phyloP scores from a whole-genome alignment of 805 yeast genomes.

The Candida easanensis region DNA sequence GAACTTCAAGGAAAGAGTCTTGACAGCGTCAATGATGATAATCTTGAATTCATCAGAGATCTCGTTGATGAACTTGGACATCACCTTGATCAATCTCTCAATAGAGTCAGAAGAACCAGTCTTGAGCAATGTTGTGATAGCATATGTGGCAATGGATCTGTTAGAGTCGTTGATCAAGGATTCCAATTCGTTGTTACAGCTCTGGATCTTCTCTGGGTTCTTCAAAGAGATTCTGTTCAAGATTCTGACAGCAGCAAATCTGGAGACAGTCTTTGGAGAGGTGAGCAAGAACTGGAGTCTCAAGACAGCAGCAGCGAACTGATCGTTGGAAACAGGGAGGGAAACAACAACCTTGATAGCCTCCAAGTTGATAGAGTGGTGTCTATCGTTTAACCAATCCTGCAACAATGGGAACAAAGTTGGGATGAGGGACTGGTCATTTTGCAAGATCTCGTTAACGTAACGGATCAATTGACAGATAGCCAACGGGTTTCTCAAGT shows the following conservation, averaged over 20 bases:
- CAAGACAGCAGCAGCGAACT: conserved; percentile 66
- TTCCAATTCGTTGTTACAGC: conserved; percentile 84
- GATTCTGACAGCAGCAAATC: conserved; percentile 91
- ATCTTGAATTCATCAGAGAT: conserved; percentile 94
- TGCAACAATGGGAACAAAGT: conserved; percentile 63
- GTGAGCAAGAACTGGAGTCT: conserved; percentile 73
- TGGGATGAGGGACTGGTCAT: conserved; percentile 60
- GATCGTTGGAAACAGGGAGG: conserved; percentile 52
- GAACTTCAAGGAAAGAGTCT: conserved; percentile 88
- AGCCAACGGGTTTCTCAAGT: conserved; percentile 78
- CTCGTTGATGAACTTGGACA: conserved; percentile 85
- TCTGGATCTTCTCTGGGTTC: conserved; percentile 74
- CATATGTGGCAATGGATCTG: conserved; percentile 92
- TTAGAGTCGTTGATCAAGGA: conserved; percentile 81
- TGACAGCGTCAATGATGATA: conserved; percentile 92
- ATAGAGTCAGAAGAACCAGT: conserved; percentile 91
- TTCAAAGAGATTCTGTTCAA: conserved; percentile 81
- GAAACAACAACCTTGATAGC: conserved; percentile 61
- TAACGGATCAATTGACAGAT: conserved; percentile 81
- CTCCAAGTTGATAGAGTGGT: conserved; percentile 89
- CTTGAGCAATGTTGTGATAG: conserved; percentile 92
- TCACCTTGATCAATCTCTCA: conserved; percentile 83
- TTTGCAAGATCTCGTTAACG: conserved; percentile 67
- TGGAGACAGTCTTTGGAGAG: conserved; percentile 86
- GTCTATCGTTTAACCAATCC: conserved; percentile 72